A percentile compares a stretch with the other conserved stretches of the same genome.
phyloP scores from a whole-genome alignment of 768 basidiomycete species.

The Zangia roseola region DNA sequence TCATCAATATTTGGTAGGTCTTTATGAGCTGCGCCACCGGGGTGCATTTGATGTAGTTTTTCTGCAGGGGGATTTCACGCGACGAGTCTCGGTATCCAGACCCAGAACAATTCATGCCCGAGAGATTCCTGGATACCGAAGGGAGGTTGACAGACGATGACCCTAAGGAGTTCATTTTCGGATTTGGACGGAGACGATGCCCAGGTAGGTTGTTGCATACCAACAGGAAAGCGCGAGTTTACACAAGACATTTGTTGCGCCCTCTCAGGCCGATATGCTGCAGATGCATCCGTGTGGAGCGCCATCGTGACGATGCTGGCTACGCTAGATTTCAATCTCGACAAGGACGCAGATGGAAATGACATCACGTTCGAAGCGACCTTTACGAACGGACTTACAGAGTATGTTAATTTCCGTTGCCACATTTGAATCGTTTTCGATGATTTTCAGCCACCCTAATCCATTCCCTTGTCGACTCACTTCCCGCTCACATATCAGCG shows the following conservation, averaged over 20 bases:
- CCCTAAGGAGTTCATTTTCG: slow-evolving; percentile 2
- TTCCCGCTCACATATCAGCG: neutral
- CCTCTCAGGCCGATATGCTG: neutral
- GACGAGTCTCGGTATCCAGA: slow-evolving; percentile 11
- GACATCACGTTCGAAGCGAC: neutral
- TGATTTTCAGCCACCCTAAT: neutral
- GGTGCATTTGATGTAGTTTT: neutral
- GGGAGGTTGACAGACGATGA: neutral
- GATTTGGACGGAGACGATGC: slow-evolving; percentile 1
- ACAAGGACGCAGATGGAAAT: neutral
- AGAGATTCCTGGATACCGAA: slow-evolving; percentile 5
- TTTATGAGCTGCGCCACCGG: no score
- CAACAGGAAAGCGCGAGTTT: no score
- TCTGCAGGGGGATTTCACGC: slow-evolving; percentile 1
- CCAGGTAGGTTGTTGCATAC: neutral
- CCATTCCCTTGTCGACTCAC: neutral
- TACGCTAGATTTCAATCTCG: slow-evolving; percentile 1
- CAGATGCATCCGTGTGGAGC: neutral
- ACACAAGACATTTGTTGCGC: no score
- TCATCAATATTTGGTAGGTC: neutral
- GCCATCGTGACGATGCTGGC: neutral
- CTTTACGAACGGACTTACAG: neutral
- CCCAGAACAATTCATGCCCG: slow-evolving; percentile 7
- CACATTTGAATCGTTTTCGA: neutral
- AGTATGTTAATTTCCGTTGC: neutral